Base-by-base conservation (phyloP, 352 stramenopile species). In the Phytophthora hybrid region DNA sequence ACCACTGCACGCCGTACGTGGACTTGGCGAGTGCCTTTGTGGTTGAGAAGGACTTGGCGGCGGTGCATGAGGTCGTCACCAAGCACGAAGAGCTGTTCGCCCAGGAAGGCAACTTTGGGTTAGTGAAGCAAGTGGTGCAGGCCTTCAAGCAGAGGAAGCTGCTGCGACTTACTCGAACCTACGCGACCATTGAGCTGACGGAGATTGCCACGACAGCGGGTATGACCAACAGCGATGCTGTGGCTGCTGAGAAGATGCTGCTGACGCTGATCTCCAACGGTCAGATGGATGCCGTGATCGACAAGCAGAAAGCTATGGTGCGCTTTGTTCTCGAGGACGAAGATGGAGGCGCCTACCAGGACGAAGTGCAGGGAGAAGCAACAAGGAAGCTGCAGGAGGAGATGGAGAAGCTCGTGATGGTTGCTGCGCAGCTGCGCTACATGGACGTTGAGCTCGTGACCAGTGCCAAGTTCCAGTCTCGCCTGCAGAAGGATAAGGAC, bases 401-500 rank as follows among this genome's bases (percentile, higher is more conserved):
- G 65, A 92, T 95, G 84, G 80, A 93, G 52, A 91, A 87, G 72
- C 75, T 95, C 23, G 74, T 93, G 59, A 44, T 81, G 37, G 83
- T 95, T 39, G 85, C 88, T 16, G 73, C 79, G n/a, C 85, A 93
- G 64, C 71, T 93, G 57, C 85, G 86, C n/a, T 69, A 76, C 51
- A 89, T 95, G 81, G 88, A 95, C 68, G 80, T 85, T n/a, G 88
- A 95, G 70, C 75, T 95, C 18, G 85, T 95, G 4, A 93, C 87
- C 66, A 93, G 87, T 63, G 61, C 81, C 64, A 93, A 94, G 66
- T 95, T 95, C 71, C 85, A 94, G 71, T 83, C 73, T 60, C 85
- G 84, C 52, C 44, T 87, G 73, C 82, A 90, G 61, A 93, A 95
- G 56, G 88, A 95, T 47, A 93, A 93, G 63, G 88, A 95, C 32